Evolutionary conservation across 768 basidiomycete genomes (phyloP), one percentile per base, ranked within the genome.

Genomic region (Auricularia sp.): DNA sequence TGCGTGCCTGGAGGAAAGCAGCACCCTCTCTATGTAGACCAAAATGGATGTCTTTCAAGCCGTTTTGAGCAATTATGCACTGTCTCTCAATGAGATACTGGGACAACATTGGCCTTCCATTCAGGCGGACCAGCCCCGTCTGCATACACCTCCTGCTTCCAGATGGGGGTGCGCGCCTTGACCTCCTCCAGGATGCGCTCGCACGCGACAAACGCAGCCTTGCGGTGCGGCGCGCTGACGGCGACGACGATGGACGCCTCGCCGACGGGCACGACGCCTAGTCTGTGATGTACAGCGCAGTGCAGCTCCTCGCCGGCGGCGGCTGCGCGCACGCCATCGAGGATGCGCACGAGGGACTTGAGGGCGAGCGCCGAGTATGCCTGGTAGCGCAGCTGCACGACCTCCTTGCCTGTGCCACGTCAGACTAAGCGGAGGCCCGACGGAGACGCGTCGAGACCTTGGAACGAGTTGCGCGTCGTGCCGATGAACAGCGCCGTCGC

Each of bases 171-270:
- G 70, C 84, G 87, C 66, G 75, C 76, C 77, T 96, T 96, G 64
- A 95, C 87, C 65, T 86, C 82, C 73, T 96, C 93, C n/a, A 96
- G 79, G 65, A 94, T 84, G 69, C 78, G 83, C 74, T 93, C 91
- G 72, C 90, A 91, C 18, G 85, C 87, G 62, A 79, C 74, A 71
- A 93, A 93, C 6, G 90, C 87, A 71, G 91, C 90, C 68, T 84
- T 86, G 36, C 93, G 82, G 74, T 93, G 92, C 6, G 91, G 88
- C 11, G 88, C 87, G 2, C 90, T 87, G 3, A 93, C 91, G 1
- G 88, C 87, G 65, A 95, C 86, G 61, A 93, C 88, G 66, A 94
- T 90, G 11, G 90, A 92, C 2, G 89, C 82, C 68, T 90, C 83
- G 6, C 90, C 88, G 2, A 91, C 87, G 6, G 87, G 86, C 16